Evolutionary conservation across 805 yeast genomes (phyloP), one percentile per base, ranked within the genome.

Genomic region (Metschnikowia borealis): DNA sequence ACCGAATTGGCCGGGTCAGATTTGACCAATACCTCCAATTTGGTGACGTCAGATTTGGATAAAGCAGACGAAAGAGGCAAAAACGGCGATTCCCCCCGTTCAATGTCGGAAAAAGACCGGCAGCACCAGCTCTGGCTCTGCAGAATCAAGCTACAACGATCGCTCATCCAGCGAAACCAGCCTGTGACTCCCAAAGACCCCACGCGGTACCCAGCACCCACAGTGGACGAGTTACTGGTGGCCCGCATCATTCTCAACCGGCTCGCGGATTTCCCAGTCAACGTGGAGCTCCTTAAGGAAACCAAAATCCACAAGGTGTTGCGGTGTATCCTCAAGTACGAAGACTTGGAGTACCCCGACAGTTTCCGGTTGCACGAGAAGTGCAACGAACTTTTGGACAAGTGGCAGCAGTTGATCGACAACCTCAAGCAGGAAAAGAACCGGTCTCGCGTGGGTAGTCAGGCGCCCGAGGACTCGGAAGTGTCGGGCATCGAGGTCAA

Each of bases 281-380:
- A 60, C 29, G 61, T 66, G 18, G 74, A 72, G 14, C 58, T 78
- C 18, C 65, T 79, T 51, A 67, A 65, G 44, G 62, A 63, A 20
- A 76, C 82, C 14, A 79, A 78, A 56, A 65, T 79, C 46, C 82
- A 79, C 58, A 79, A 79, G 60, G 82, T 79, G 1, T 59, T 79
- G 51, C 77, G 74, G 58, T 79, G 80, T 49, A 76, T 79, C 18
- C 52, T 70, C 46, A 70, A 69, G 50, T 68, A 70, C 52, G 66
- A 65, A 26, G 65, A 64, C 34, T 65, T 77, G 53, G 74, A 68
- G 52, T 69, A 73, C 51, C 68, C 73, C 13, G 71, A 74, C 36
- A 74, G 77, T 52, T 74, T 69, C 60, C 67, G 72, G 51, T 67
- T 79, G 50, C 81, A 77, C 52, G 74, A 71, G 48, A 65, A 77